Percentiles rank a stretch among this genome's conserved stretches.
Conservation (phyloP, 208 protist species). For the Tritrichomonas musculus region DNA sequence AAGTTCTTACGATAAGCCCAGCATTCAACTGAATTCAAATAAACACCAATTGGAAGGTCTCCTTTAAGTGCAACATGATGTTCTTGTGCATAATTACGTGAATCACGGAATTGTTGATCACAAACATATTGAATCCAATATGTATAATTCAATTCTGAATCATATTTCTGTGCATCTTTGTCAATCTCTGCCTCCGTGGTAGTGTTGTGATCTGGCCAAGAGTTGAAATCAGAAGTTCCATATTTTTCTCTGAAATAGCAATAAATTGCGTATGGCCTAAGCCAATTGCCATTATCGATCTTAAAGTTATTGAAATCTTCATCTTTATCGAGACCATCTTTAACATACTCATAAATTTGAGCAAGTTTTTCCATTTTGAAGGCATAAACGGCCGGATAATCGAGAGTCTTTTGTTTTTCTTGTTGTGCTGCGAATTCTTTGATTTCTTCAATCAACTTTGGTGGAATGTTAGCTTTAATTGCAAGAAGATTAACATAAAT, state of each 20-base stretch:
- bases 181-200: background rate
- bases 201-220: background rate
- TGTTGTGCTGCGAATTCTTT: background rate
- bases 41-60: conserved; percentile 12
- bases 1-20: background rate
- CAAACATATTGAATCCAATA: background rate
- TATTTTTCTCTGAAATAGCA: background rate
- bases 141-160: background rate
- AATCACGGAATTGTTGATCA: background rate
- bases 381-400: background rate
- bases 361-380: background rate
- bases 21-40: background rate
- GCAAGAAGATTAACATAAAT: background rate
- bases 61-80: conserved; percentile 16
- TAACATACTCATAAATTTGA: background rate
- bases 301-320: background rate
- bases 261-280: background rate
- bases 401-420: background rate
- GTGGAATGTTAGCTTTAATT: background rate
- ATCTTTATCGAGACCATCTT: background rate
- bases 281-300: background rate
- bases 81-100: background rate
- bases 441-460: background rate
- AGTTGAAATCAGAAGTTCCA: background rate
- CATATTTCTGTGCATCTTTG: too few relatives aligned